These are phyloP conservation scores for Trifolium pratense DNA, from an alignment of 306 rosid genomes.

Conservation along the genomic window DNA sequence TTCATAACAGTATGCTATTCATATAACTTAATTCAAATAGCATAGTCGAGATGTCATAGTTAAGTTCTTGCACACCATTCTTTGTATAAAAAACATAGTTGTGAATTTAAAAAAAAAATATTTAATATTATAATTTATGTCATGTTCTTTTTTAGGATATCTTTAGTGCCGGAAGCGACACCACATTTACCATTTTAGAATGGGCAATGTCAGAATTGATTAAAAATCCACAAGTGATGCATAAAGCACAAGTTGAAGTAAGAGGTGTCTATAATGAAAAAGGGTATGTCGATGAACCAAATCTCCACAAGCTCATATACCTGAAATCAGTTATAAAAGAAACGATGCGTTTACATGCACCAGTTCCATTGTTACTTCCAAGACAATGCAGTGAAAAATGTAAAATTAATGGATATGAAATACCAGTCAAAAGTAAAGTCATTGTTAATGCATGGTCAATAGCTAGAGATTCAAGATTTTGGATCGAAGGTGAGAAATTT, in stretches of 20 bases:
- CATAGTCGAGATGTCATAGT: too few species aligned
- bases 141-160: neutral
- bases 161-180: neutral
- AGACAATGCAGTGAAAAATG: neutral
- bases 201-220: slow-evolving; percentile 9
- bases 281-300: neutral
- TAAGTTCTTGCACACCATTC: neutral
- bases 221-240: neutral
- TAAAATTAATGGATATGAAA: neutral
- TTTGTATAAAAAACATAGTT: neutral
- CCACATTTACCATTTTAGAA: neutral
- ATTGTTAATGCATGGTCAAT: slow-evolving; percentile 2
- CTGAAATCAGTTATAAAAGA: neutral
- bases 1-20: too few species aligned
- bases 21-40: too few species aligned
- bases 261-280: neutral
- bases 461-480: neutral
- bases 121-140: neutral
- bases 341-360: neutral
- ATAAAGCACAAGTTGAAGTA: neutral
- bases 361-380: neutral
- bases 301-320: neutral
- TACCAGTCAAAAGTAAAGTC: neutral
- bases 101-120: too few species aligned
- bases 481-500: neutral